These are phyloP conservation scores for Daldinia eschscholtzii DNA, from an alignment of 2,329 filamentous ascomycete species.

Conservation along the genomic window DNA sequence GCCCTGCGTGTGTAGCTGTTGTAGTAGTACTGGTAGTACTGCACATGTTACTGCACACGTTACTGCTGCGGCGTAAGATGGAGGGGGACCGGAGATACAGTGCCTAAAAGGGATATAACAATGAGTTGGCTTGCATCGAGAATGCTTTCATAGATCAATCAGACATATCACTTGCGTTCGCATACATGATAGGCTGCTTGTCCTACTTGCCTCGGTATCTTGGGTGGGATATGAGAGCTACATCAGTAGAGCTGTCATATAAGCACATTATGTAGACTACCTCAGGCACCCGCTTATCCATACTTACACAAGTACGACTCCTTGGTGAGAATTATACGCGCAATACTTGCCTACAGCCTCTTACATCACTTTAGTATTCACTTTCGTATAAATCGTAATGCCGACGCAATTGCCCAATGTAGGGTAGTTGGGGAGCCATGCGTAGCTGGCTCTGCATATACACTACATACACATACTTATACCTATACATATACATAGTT, in stretches of 20 bases:
- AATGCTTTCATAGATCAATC: slow-evolving; percentile 17
- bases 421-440: slow-evolving; percentile 19
- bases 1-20: slow-evolving; percentile 9
- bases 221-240: neutral
- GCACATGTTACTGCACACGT: slow-evolving; percentile 11
- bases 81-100: slow-evolving; percentile 33
- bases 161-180: slow-evolving; percentile 2
- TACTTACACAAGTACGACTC: neutral
- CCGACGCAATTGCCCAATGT: slow-evolving; percentile 22
- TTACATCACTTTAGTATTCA: slow-evolving; percentile 4
- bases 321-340: neutral
- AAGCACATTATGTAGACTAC: no score
- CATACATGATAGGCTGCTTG: neutral
- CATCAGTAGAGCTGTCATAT: no score
- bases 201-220: neutral
- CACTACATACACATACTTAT: no score
- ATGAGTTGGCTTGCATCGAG: slow-evolving; percentile 30
- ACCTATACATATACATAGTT: neutral
- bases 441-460: slow-evolving; percentile 17
- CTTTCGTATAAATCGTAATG: neutral
- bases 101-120: slow-evolving; percentile 33
- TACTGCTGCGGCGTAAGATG: slow-evolving; percentile 11
- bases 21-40: neutral
- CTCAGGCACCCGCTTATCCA: neutral
- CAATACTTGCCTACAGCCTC: slow-evolving; percentile 1